These are phyloP conservation scores for Croton setiger DNA, from an alignment of 441 rosid species.

Conservation along the genomic window DNA sequence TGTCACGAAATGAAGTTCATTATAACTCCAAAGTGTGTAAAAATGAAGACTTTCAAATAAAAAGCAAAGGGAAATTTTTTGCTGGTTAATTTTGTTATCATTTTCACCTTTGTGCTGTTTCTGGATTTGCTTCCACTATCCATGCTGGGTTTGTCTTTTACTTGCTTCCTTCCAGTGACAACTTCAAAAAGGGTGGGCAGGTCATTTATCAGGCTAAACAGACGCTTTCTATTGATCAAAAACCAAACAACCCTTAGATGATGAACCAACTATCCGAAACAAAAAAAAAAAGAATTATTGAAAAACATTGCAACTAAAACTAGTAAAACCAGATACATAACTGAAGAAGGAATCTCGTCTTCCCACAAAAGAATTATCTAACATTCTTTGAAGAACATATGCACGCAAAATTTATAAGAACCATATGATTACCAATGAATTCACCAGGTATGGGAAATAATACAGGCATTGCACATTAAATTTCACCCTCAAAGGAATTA, in stretches of 20 bases:
- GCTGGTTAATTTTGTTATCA: neutral
- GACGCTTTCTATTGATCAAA: conserved; percentile 56
- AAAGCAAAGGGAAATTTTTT: neutral
- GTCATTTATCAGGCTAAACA: conserved; percentile 80
- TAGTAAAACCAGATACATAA: neutral
- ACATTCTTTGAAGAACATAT: neutral
- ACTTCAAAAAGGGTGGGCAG: conserved; percentile 82
- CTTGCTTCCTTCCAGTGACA: conserved; percentile 62
- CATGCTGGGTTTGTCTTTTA: conserved; percentile 62
- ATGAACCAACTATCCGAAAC: too few relatives aligned
- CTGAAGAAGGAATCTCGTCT: too few relatives aligned
- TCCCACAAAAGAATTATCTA: neutral
- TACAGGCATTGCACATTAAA: neutral
- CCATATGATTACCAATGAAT: neutral
- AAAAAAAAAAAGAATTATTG: neutral
- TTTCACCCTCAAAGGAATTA: neutral
- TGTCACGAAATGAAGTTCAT: conserved; percentile 19
- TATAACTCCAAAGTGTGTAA: neutral
- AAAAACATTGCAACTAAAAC: neutral
- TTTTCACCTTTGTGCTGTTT: conserved; percentile 59
- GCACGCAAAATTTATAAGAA: neutral
- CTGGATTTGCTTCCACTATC: conserved; percentile 74
- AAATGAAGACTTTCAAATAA: neutral
- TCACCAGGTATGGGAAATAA: neutral
- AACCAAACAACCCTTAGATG: neutral